These are phyloP conservation scores for Irpex sp. DNA, from an alignment of 1,284 basidiomycete species.

Conservation along the genomic window DNA sequence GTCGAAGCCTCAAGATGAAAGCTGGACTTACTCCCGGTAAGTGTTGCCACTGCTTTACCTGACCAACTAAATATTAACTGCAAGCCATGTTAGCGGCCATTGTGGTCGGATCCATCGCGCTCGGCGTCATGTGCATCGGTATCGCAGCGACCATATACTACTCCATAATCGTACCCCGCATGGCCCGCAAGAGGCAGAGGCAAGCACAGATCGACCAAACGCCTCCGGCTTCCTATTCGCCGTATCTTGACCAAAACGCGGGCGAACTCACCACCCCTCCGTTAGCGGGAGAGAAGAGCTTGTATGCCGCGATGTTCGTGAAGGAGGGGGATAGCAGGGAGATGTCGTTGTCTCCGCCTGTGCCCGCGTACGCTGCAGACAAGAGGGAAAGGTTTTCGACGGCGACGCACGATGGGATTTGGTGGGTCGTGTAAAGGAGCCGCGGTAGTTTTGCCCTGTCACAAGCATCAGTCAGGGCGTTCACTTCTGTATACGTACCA, in stretches of 20 bases:
- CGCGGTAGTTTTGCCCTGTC: neutral
- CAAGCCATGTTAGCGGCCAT: slow-evolving; percentile 16
- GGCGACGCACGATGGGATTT: slow-evolving; percentile 18
- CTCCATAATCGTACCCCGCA: slow-evolving; percentile 17
- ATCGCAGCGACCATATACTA: slow-evolving; percentile 19
- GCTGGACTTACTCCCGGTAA: neutral
- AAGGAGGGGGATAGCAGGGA: slow-evolving; percentile 16
- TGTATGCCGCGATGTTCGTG: slow-evolving; percentile 12
- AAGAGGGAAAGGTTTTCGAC: slow-evolving; percentile 13
- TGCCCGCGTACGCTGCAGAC: slow-evolving; percentile 16
- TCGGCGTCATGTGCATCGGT: slow-evolving; percentile 19
- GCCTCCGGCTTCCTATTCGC: neutral
- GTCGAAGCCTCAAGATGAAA: neutral
- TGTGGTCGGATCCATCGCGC: slow-evolving; percentile 18
- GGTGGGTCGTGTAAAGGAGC: slow-evolving; percentile 21
- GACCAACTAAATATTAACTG: too few relatives aligned
- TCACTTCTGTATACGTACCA: neutral
- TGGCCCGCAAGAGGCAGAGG: slow-evolving; percentile 3
- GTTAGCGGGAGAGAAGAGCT: slow-evolving; percentile 1
- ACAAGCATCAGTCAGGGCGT: neutral
- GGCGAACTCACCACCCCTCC: neutral
- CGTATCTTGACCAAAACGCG: neutral
- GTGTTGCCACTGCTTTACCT: neutral
- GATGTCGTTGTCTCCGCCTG: slow-evolving; percentile 23
- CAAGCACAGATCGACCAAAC: neutral